phyloP scores from a whole-genome alignment of 805 yeast genomes.

The Wickerhamomyces bovis region DNA sequence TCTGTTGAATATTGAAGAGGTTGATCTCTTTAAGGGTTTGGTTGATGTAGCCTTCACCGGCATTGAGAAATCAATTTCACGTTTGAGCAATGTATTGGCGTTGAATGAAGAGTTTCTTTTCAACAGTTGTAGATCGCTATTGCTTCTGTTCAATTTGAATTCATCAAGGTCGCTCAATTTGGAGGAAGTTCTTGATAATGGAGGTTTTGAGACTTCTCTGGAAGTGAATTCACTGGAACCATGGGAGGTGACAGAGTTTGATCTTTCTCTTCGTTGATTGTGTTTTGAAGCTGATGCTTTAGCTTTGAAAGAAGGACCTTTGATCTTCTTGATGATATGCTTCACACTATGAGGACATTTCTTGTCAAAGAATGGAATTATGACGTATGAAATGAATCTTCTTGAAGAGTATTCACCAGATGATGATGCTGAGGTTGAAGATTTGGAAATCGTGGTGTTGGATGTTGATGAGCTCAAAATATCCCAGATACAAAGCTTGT shows the following conservation, averaged over 20 bases:
- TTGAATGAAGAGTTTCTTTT: conserved; percentile 22
- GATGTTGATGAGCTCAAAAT: conserved; percentile 26
- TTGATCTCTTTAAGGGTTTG: conserved; percentile 8
- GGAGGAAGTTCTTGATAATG: conserved; percentile 15
- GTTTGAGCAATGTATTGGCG: conserved; percentile 17
- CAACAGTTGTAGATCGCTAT: conserved; percentile 19
- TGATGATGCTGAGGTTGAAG: conserved; percentile 20
- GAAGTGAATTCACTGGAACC: neutral
- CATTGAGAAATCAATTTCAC: conserved; percentile 23
- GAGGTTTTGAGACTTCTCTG: conserved; percentile 8
- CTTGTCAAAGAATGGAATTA: conserved; percentile 48
- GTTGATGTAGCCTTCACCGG: conserved; percentile 9
- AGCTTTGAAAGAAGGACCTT: conserved; percentile 30
- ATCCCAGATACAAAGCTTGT: conserved; percentile 50
- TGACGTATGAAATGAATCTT: conserved; percentile 45
- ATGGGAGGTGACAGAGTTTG: conserved; percentile 4
- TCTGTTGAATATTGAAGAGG: conserved; percentile 21
- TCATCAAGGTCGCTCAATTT: conserved; percentile 20
- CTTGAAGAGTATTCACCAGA: conserved; percentile 34
- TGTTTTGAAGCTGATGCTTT: neutral
- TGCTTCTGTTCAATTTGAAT: conserved; percentile 15
- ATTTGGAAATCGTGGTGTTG: neutral
- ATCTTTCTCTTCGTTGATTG: neutral
- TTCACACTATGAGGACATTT: conserved; percentile 41
- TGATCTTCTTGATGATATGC: conserved; percentile 41